A percentile compares a stretch with the other conserved stretches of the same genome.
These are phyloP conservation scores for Metroxylon sagu DNA, from an alignment of 176 grass and related monocot genomes.

Conservation along the genomic window DNA sequence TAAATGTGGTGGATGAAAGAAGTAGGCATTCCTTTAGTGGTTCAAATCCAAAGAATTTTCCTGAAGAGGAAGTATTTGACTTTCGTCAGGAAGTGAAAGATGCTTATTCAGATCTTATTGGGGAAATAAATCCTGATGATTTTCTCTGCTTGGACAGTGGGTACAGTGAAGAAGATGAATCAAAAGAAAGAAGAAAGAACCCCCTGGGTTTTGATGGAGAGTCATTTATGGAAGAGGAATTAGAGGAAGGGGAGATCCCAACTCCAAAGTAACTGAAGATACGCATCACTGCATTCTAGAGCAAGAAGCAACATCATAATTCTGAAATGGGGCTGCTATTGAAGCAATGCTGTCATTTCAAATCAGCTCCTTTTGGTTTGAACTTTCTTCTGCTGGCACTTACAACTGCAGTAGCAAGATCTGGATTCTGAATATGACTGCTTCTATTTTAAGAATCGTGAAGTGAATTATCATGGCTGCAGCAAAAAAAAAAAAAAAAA, in stretches of 20 bases:
- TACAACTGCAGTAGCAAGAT: too few relatives aligned
- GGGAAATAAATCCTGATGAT: slow-evolving; percentile 58
- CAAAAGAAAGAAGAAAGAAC: neutral
- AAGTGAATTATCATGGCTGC: too few relatives aligned
- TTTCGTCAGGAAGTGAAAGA: slow-evolving; percentile 61
- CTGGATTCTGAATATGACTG: too few relatives aligned
- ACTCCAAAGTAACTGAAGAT: neutral
- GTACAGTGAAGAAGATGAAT: slow-evolving; percentile 10
- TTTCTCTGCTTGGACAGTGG: slow-evolving; percentile 59
- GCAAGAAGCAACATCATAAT: too few relatives aligned
- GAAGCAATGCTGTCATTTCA: too few relatives aligned
- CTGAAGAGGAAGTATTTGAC: slow-evolving; percentile 25
- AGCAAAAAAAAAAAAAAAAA: too few relatives aligned
- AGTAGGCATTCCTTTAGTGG: neutral
- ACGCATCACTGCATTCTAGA: too few relatives aligned
- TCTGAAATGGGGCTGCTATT: too few relatives aligned
- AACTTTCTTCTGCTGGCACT: too few relatives aligned
- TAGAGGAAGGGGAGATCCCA: slow-evolving; percentile 83
- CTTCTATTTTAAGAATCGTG: too few relatives aligned
- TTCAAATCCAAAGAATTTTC: neutral
- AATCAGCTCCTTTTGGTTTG: too few relatives aligned
- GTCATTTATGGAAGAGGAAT: slow-evolving; percentile 18
- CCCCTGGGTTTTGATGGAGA: neutral
- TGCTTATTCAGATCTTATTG: slow-evolving; percentile 53
- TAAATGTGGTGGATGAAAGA: slow-evolving; percentile 25